phyloP scores from a whole-genome alignment of 2,329 filamentous ascomycete species.

The Cadophora sp. region DNA sequence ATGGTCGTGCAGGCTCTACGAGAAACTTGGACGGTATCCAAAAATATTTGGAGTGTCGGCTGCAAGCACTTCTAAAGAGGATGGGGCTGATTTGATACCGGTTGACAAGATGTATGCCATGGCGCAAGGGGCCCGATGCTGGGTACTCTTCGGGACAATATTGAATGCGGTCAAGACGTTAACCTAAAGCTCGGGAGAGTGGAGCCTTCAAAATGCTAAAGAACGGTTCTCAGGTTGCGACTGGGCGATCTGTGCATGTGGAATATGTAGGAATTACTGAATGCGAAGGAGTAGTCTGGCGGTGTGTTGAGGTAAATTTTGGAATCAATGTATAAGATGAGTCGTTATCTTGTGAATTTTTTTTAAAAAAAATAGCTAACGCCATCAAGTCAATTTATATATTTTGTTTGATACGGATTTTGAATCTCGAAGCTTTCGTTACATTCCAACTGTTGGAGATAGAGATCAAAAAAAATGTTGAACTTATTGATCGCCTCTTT shows the following conservation, averaged over 20 bases:
- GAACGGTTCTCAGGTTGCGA: neutral
- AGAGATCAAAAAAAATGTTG: neutral
- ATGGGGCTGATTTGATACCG: neutral
- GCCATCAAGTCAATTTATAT: neutral
- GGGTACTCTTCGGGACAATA: neutral
- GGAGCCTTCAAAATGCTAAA: neutral
- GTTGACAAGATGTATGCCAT: neutral
- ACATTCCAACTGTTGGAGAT: neutral
- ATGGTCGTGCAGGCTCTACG: neutral
- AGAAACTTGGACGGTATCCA: neutral
- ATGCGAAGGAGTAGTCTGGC: neutral
- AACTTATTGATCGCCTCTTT: neutral
- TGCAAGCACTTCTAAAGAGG: neutral
- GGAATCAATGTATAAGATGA: neutral
- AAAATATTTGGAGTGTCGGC: neutral
- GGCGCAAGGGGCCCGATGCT: neutral
- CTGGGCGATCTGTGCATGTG: constrained; percentile 4
- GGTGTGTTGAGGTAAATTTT: neutral
- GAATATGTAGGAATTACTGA: neutral
- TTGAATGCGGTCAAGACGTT: neutral
- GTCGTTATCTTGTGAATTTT: too few species aligned
- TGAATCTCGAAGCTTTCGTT: too few species aligned
- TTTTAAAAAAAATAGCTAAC: too few species aligned
- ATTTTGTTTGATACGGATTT: neutral
- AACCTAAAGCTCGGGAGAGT: neutral